Evolutionary conservation across 305 asterid species (phyloP).

Genomic region (Fraxinus velutina): DNA sequence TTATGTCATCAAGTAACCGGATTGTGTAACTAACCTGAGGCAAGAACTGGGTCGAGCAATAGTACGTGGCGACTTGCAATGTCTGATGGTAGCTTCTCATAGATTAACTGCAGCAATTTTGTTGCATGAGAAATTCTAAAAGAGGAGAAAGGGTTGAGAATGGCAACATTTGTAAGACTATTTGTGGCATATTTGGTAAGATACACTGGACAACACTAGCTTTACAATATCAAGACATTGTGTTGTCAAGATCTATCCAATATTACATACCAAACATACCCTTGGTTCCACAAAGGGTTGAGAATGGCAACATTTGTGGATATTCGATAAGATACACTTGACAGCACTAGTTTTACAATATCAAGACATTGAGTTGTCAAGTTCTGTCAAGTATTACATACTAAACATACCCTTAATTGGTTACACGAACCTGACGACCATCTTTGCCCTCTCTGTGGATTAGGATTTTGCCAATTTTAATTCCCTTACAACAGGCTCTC

Average conservation of each 20-base stretch:
- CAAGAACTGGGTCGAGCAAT: slow-evolving; percentile 89
- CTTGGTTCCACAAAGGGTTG: slow-evolving; percentile 22
- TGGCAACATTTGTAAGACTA: neutral
- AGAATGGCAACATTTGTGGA: neutral
- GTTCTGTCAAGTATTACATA: neutral
- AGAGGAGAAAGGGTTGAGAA: neutral
- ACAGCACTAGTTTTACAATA: neutral
- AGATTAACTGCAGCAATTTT: slow-evolving; percentile 59
- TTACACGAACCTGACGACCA: slow-evolving; percentile 60
- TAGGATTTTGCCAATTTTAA: slow-evolving; percentile 85
- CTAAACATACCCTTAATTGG: neutral
- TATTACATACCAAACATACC: neutral
- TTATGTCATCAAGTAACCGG: neutral
- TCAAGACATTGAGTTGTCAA: neutral
- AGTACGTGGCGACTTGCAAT: slow-evolving; percentile 88
- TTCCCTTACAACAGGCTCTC: slow-evolving; percentile 91
- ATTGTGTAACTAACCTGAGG: slow-evolving; percentile 51
- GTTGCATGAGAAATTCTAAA: slow-evolving; percentile 15
- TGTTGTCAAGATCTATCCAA: neutral
- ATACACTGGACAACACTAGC: neutral
- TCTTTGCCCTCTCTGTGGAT: slow-evolving; percentile 61
- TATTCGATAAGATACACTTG: neutral
- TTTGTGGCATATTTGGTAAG: neutral
- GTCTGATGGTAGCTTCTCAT: slow-evolving; percentile 83
- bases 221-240: neutral